Evolutionary conservation across 805 yeast genomes (phyloP).

Genomic region (Kodamaea laetipori): DNA sequence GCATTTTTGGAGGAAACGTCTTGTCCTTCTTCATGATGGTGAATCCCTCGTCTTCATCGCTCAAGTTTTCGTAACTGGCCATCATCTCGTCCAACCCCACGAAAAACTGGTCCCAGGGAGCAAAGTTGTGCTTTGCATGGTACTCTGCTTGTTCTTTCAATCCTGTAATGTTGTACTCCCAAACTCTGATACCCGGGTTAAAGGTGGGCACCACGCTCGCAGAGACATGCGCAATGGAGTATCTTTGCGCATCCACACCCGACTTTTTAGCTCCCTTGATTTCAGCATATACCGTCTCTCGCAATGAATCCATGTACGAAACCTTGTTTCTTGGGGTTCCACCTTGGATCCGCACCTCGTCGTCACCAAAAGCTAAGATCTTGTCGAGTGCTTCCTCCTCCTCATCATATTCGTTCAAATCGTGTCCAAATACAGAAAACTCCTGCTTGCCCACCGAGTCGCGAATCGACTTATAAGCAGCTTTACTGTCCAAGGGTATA

Average conservation of each 20-base stretch:
- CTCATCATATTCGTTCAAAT: constrained; percentile 16
- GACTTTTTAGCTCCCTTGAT: constrained; percentile 48
- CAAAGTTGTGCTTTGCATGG: constrained; percentile 21
- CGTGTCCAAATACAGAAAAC: constrained; percentile 4
- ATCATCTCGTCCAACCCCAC: constrained; percentile 41
- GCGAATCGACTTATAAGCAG: constrained; percentile 59
- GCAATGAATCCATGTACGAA: constrained; percentile 56
- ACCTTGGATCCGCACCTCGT: constrained; percentile 45
- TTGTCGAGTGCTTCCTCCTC: constrained; percentile 15
- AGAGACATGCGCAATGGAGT: constrained; percentile 67
- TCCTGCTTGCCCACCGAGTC: constrained; percentile 13
- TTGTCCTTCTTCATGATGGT: constrained; percentile 46
- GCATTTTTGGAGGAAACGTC: constrained; percentile 64
- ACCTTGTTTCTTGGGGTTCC: constrained; percentile 71
- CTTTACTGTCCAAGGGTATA: constrained; percentile 69
- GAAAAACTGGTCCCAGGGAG: constrained; percentile 65
- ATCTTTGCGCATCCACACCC: constrained; percentile 54
- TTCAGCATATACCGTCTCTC: constrained; percentile 54
- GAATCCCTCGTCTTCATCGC: constrained; percentile 16
- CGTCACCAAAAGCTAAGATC: constrained; percentile 15
- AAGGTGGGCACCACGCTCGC: constrained; percentile 83
- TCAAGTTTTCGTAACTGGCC: constrained; percentile 23
- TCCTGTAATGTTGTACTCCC: constrained; percentile 80
- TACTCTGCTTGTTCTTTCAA: constrained; percentile 32
- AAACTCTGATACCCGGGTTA: constrained; percentile 78